Base-by-base conservation (phyloP, 2,329 filamentous ascomycete genomes). In the Camillea tinctor region DNA sequence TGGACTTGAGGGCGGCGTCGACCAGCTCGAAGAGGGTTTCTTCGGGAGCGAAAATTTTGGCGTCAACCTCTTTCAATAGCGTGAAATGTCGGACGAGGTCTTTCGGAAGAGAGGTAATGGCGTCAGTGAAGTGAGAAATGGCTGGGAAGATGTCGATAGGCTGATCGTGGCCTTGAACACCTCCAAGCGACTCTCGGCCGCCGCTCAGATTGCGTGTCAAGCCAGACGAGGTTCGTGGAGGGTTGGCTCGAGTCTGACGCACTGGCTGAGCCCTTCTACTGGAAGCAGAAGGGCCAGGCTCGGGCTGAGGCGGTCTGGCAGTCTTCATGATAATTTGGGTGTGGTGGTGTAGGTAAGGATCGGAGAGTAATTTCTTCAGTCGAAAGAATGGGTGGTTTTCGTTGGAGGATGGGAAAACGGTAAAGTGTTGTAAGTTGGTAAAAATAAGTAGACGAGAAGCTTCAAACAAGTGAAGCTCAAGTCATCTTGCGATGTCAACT, bases 21-120 rank as follows among this genome's bases (percentile, higher is more conserved):
- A 96, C 85, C 63, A 96, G 83, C 71, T 89, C 84, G 71, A 90
- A 88, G 60, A 99, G 83, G 71, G 89, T 85, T 69, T 95, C 90
- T 74, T 97, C 92, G 6, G 95, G 90, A 23, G 88, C 88, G 76
- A 93, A 95, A 65, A 96, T 91, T 79, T 99, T 99, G 64, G 94
- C 94, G 79, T 99, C 95, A 53, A 98, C 95, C 78, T 99, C 95
- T 75, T 97, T 97, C 68, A 99, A 83, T 59, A 98, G 84, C 36
- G 94, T 97, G 69, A 97, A 97, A 76, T 99, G 94, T 72, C 93
- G 89, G 68, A 97, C 92, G 55, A 97, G 91, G 78, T 99, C 95
- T 75, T 93, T 93, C 4, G 95, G 95, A 23, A 99, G 85, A 48
- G 94, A 93, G 55, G 92, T 89, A 72, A 98, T 92, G 64, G 93